Evolutionary conservation across 2,329 filamentous ascomycete species (phyloP).

Genomic region (Talaromyces albobiverticillius): DNA sequence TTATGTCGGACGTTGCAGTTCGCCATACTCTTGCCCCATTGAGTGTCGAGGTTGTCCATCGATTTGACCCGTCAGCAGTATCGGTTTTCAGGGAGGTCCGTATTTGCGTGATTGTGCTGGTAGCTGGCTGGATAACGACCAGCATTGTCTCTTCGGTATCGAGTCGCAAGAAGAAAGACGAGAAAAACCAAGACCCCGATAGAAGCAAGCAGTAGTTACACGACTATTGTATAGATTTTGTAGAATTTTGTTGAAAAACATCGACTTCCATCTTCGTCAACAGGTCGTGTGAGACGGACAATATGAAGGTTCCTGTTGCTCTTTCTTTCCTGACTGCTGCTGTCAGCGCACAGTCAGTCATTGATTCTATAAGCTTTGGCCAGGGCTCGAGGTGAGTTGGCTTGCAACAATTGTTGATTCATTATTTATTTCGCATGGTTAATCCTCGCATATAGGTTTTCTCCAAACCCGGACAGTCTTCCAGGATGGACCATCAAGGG

Average conservation of each 20-base stretch:
- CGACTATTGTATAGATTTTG: too few relatives aligned
- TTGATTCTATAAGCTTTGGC: constrained; percentile 76
- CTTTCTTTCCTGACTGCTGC: constrained; percentile 49
- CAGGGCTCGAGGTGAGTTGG: constrained; percentile 57
- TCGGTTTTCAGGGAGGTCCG: constrained; percentile 52
- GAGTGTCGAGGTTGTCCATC: constrained; percentile 48
- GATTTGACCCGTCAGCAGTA: constrained; percentile 50
- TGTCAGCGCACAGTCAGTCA: constrained; percentile 62
- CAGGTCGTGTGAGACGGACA: constrained; percentile 16
- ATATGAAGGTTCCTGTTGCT: constrained; percentile 41
- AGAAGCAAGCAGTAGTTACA: background rate
- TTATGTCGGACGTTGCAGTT: constrained; percentile 37
- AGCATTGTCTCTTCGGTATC: constrained; percentile 34
- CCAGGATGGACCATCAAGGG: constrained; percentile 56
- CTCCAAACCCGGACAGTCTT: constrained; percentile 49
- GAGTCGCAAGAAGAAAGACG: constrained; percentile 22
- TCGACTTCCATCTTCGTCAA: constrained; percentile 8
- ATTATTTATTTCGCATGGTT: constrained; percentile 6
- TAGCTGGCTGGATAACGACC: constrained; percentile 46
- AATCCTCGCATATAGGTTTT: constrained; percentile 53
- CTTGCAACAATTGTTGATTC: background rate
- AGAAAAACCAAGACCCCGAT: too few relatives aligned
- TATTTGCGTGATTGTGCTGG: constrained; percentile 48
- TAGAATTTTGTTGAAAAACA: constrained; percentile 15
- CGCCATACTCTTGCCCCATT: constrained; percentile 45